These are phyloP conservation scores for Hypomyces rosellus DNA, from an alignment of 2,329 filamentous ascomycete genomes.

Conservation along the genomic window DNA sequence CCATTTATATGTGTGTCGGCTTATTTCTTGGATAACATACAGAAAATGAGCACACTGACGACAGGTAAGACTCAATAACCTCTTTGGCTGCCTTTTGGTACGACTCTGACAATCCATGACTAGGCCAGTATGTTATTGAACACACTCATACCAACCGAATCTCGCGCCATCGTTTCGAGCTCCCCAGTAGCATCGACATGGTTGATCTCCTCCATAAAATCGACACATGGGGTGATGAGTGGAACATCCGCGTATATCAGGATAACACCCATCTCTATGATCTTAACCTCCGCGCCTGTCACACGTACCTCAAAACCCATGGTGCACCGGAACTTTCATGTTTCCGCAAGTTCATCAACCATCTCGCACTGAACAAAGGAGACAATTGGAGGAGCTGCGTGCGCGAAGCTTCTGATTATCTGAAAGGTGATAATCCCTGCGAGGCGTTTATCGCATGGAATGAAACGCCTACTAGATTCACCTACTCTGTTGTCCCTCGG, in stretches of 20 bases:
- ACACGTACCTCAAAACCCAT: not conserved
- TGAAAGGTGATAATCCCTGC: not conserved
- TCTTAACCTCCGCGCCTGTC: conserved; percentile 5
- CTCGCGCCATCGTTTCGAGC: not conserved
- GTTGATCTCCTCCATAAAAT: not conserved
- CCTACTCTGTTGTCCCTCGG: not conserved
- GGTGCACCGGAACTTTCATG: not conserved
- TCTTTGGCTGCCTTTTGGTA: not conserved
- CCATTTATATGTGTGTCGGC: conserved; percentile 8
- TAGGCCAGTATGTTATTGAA: conserved; percentile 1
- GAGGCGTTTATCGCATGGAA: conserved; percentile 1
- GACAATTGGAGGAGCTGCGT: conserved; percentile 5
- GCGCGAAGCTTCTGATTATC: not conserved
- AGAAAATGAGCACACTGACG: conserved; percentile 1
- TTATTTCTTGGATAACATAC: conserved; percentile 6
- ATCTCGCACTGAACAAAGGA: not conserved
- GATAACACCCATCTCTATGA: not conserved
- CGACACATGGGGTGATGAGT: not conserved
- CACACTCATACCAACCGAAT: not conserved
- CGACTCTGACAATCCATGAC: not conserved
- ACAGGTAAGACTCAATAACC: conserved; percentile 3
- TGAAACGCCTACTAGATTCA: not conserved
- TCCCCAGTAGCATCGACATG: conserved; percentile 2
- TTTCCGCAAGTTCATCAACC: conserved; percentile 6
- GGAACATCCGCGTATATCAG: conserved; percentile 1